phyloP scores from a whole-genome alignment of 2,329 filamentous ascomycete species.

The Arthrinium phaeospermum region DNA sequence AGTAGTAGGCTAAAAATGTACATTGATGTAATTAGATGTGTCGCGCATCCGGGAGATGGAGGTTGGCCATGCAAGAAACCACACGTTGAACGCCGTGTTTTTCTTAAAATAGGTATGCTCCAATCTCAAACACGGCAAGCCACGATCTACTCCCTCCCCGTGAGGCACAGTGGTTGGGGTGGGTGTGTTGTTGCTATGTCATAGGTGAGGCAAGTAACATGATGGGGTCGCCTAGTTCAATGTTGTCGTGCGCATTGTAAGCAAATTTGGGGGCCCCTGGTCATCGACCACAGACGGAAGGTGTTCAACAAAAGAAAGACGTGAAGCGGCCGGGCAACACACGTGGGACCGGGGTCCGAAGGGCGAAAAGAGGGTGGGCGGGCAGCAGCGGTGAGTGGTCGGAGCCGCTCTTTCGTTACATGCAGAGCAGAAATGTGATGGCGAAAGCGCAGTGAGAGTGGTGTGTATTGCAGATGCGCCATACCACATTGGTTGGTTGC shows the following conservation, averaged over 20 bases:
- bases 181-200: background rate
- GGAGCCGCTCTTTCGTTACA: background rate
- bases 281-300: background rate
- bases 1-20: background rate
- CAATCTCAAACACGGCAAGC: conserved; percentile 15
- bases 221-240: background rate
- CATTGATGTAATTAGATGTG: background rate
- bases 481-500: background rate
- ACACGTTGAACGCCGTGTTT: too few species aligned
- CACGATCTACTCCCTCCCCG: conserved; percentile 2
- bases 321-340: background rate
- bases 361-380: background rate
- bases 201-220: background rate
- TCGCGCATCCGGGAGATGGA: background rate
- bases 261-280: background rate
- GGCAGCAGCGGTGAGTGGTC: background rate
- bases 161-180: background rate
- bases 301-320: background rate
- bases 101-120: background rate
- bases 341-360: conserved; percentile 13
- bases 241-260: background rate
- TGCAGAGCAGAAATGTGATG: background rate
- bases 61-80: background rate
- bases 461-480: background rate
- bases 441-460: background rate